These are phyloP conservation scores for Lepidium didymum DNA, from an alignment of 345 rosid genomes.

Conservation along the genomic window DNA sequence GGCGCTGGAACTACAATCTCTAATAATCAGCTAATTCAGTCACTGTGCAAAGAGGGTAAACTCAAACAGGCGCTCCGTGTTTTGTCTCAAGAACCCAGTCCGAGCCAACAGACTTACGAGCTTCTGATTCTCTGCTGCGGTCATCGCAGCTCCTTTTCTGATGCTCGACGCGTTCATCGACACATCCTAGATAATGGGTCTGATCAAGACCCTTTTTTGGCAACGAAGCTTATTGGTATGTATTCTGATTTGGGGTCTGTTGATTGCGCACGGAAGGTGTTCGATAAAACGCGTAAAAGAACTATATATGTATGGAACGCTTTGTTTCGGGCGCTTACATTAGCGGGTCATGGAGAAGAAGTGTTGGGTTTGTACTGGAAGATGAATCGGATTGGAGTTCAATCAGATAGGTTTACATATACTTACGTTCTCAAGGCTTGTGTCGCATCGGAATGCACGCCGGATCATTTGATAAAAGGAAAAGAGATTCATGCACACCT, in stretches of 20 bases:
- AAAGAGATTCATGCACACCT: constrained; percentile 81
- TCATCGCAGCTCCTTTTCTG: constrained; percentile 46
- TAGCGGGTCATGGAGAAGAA: constrained; percentile 71
- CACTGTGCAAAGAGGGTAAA: constrained; percentile 62
- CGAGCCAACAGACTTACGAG: constrained; percentile 79
- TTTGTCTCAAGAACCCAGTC: constrained; percentile 50
- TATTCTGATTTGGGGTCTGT: constrained; percentile 49
- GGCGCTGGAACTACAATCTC: constrained; percentile 19
- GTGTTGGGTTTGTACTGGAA: constrained; percentile 55
- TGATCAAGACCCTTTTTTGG: constrained; percentile 89
- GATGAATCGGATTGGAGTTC: constrained; percentile 51
- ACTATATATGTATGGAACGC: constrained; percentile 88
- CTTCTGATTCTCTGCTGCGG: constrained; percentile 67
- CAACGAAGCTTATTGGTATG: constrained; percentile 74
- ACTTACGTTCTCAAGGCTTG: constrained; percentile 85
- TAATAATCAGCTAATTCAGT: constrained; percentile 51
- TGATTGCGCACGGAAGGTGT: constrained; percentile 66
- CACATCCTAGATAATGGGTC: constrained; percentile 64
- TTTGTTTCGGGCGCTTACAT: constrained; percentile 62
- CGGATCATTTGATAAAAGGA: constrained; percentile 40
- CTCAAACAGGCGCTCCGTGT: constrained; percentile 67
- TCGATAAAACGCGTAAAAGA: constrained; percentile 66
- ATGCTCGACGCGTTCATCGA: constrained; percentile 52
- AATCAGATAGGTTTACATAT: constrained; percentile 79
- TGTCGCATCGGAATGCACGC: constrained; percentile 47